phyloP scores from a whole-genome alignment of 106 monocot genomes.

The Posidonia australis region DNA sequence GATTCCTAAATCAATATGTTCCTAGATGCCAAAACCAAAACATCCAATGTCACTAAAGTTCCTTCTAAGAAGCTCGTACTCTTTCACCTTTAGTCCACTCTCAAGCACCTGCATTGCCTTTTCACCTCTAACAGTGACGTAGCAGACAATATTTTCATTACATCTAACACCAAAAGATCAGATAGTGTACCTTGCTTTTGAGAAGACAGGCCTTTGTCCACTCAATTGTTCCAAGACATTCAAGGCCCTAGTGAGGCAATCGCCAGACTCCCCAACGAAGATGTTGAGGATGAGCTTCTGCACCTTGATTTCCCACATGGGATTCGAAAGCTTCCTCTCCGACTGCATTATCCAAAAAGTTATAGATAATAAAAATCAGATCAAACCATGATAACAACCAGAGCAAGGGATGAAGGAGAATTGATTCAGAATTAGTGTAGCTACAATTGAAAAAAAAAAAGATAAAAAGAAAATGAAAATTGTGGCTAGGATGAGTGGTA shows the following conservation, averaged over 20 bases:
- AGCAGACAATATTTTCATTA: conserved; percentile 73
- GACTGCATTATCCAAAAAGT: conserved; percentile 27
- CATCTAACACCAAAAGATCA: conserved; percentile 63
- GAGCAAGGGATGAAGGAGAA: too few relatives aligned
- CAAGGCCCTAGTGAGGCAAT: conserved; percentile 32
- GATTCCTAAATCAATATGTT: conserved; percentile 78
- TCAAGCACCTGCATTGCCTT: conserved; percentile 78
- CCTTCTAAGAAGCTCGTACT: conserved; percentile 58
- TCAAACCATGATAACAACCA: too few relatives aligned
- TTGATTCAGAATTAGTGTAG: too few relatives aligned
- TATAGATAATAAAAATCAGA: too few relatives aligned
- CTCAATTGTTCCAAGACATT: conserved; percentile 48
- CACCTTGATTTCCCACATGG: conserved; percentile 62
- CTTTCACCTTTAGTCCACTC: conserved; percentile 71
- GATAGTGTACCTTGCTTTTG: conserved; percentile 67
- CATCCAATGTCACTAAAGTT: conserved; percentile 78
- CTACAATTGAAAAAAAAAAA: too few relatives aligned
- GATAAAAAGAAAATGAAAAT: too few relatives aligned
- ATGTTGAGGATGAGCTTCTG: conserved; percentile 58
- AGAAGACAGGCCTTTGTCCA: conserved; percentile 61
- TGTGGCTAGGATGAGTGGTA: too few relatives aligned
- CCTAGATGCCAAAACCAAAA: conserved; percentile 80
- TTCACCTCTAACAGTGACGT: conserved; percentile 67
- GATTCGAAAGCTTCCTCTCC: conserved; percentile 52
- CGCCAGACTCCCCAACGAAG: conserved; percentile 10